These are phyloP conservation scores for Aspergillus quadrilineatus DNA, from an alignment of 2,329 filamentous ascomycete genomes.

Conservation along the genomic window DNA sequence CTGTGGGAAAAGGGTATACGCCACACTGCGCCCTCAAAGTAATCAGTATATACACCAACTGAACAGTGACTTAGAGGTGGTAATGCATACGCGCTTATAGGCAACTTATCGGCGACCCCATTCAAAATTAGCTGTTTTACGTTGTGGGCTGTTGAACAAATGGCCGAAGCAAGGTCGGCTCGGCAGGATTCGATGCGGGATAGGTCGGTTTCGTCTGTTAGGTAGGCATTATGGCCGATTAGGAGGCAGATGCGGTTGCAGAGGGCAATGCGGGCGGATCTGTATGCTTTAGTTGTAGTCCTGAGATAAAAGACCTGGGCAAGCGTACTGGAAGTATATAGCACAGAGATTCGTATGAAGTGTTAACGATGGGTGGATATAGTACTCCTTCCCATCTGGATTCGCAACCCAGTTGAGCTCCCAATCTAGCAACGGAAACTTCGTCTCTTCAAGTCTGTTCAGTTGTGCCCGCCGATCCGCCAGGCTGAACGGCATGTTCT, in stretches of 20 bases:
- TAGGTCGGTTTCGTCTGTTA: constrained; percentile 7
- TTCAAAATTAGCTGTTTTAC: constrained; percentile 15
- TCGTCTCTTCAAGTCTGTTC: constrained; percentile 13
- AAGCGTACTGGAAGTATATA: constrained; percentile 18
- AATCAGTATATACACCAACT: neutral
- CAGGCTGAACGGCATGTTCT: constrained; percentile 2
- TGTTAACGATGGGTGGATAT: constrained; percentile 15
- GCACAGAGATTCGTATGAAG: constrained; percentile 14
- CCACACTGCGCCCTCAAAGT: constrained; percentile 2
- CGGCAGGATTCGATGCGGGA: constrained; percentile 13
- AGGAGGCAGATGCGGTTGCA: constrained; percentile 16
- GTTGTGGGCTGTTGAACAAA: constrained; percentile 14
- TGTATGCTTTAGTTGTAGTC: neutral
- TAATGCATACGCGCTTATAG: constrained; percentile 17
- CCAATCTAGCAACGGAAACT: constrained; percentile 13
- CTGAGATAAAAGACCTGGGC: no score
- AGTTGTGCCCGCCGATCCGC: constrained; percentile 2
- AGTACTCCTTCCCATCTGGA: constrained; percentile 13
- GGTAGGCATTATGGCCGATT: constrained; percentile 4
- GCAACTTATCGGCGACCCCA: constrained; percentile 17
- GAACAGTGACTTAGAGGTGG: neutral
- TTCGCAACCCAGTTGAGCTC: constrained; percentile 17
- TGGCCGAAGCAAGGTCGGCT: constrained; percentile 10
- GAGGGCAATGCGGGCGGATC: constrained; percentile 17
- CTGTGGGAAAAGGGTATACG: constrained; percentile 16